Conservation (phyloP, 257 asterid species). For the Eustoma russellianum region DNA sequence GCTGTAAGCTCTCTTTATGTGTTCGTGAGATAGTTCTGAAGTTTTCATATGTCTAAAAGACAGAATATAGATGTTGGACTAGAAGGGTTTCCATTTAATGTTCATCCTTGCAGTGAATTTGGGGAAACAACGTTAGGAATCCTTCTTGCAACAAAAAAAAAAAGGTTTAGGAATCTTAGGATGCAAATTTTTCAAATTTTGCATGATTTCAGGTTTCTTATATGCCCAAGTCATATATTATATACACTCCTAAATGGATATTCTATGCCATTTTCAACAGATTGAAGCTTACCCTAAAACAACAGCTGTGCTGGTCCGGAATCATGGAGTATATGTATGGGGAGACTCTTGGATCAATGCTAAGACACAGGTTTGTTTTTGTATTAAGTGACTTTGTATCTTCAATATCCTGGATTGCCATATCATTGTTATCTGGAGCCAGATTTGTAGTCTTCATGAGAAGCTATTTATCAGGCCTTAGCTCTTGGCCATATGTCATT, state of each 20-base stretch:
- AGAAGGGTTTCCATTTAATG: too few species aligned
- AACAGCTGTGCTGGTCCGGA: conserved; percentile 90
- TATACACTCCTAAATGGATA: conserved; percentile 1
- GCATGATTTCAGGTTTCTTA: too few species aligned
- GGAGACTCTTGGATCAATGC: conserved; percentile 97
- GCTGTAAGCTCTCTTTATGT: conserved; percentile 51
- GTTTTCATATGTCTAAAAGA: too few species aligned
- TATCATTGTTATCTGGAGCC: background rate
- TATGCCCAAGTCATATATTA: background rate
- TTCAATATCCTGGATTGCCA: too few species aligned
- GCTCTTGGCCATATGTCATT: background rate
- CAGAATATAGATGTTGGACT: too few species aligned
- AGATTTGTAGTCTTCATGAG: background rate
- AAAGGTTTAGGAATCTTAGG: too few species aligned
- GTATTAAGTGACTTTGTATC: too few species aligned
- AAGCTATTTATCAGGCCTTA: too few species aligned
- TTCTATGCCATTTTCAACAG: conserved; percentile 26
- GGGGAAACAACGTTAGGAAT: too few species aligned
- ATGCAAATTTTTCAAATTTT: too few species aligned
- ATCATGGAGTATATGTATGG: conserved; percentile 88
- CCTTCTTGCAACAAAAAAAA: background rate
- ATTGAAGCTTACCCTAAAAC: conserved; percentile 81
- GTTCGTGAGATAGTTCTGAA: too few species aligned
- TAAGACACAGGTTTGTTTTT: conserved; percentile 65
- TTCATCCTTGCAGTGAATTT: too few species aligned